These are phyloP conservation scores for Cladophialophora psammophila DNA, from an alignment of 2,329 filamentous ascomycete genomes.

Conservation along the genomic window DNA sequence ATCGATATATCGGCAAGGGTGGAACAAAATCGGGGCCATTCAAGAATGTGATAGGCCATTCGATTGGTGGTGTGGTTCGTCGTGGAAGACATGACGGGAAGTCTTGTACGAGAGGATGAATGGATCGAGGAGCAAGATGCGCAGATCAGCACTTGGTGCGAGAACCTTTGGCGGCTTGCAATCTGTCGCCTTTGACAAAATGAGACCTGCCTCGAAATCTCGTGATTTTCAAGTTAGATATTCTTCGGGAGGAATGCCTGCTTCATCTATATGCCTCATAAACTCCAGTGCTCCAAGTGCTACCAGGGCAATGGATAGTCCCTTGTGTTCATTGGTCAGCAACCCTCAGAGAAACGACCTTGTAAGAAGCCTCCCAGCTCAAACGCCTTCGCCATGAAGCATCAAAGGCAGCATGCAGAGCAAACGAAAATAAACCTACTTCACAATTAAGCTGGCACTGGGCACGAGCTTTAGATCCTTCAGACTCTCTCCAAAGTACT, in stretches of 20 bases:
- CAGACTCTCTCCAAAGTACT: constrained; percentile 88
- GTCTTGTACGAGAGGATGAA: neutral
- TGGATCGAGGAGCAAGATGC: neutral
- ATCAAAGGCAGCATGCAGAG: constrained; percentile 1
- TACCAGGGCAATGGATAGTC: constrained; percentile 40
- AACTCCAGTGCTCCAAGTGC: constrained; percentile 1
- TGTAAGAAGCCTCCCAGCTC: neutral
- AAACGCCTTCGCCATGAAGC: constrained; percentile 29
- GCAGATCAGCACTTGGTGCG: neutral
- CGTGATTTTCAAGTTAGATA: neutral
- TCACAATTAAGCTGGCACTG: constrained; percentile 84
- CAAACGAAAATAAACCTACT: constrained; percentile 45
- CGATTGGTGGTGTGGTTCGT: neutral
- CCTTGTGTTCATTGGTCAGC: constrained; percentile 38
- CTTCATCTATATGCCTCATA: neutral
- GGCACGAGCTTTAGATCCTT: constrained; percentile 92
- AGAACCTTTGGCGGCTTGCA: too few species aligned
- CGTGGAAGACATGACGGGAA: neutral
- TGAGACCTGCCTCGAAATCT: neutral
- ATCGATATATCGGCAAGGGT: neutral
- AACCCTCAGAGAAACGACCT: constrained; percentile 5
- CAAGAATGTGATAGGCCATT: neutral
- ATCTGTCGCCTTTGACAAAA: neutral
- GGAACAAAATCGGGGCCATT: neutral
- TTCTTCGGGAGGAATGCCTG: neutral